These are phyloP conservation scores for Rickenella mellea DNA, from an alignment of 768 basidiomycete genomes.

Conservation along the genomic window DNA sequence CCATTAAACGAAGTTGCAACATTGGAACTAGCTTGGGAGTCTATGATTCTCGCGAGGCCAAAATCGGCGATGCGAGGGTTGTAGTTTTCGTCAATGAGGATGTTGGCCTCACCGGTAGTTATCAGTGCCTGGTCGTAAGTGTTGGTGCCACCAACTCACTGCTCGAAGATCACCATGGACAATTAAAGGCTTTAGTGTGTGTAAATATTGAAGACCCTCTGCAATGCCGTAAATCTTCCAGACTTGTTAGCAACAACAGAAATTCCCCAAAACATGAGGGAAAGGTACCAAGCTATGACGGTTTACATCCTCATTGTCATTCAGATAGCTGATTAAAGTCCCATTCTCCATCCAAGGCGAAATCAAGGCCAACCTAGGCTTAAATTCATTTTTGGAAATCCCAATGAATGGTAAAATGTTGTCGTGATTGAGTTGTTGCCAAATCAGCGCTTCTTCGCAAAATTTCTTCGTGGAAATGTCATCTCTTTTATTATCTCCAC, in stretches of 20 bases:
- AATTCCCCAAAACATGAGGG: background rate
- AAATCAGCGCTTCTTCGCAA: background rate
- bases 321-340: slow-evolving; percentile 3
- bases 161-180: background rate
- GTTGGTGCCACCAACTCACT: background rate
- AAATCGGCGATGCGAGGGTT: background rate
- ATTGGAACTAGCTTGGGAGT: background rate
- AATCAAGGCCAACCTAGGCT: slow-evolving; percentile 12
- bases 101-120: background rate
- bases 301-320: background rate
- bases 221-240: background rate
- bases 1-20: background rate
- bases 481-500: too few species aligned
- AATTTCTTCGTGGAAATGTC: background rate
- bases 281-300: background rate
- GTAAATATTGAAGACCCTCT: background rate
- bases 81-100: background rate
- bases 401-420: background rate
- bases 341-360: slow-evolving; percentile 17
- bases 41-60: slow-evolving; percentile 2
- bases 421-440: background rate
- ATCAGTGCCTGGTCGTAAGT: background rate
- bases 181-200: background rate
- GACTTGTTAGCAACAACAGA: background rate
- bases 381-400: slow-evolving; percentile 12